phyloP scores from a whole-genome alignment of 495 filamentous ascomycete genomes.

The Podospora didyma region DNA sequence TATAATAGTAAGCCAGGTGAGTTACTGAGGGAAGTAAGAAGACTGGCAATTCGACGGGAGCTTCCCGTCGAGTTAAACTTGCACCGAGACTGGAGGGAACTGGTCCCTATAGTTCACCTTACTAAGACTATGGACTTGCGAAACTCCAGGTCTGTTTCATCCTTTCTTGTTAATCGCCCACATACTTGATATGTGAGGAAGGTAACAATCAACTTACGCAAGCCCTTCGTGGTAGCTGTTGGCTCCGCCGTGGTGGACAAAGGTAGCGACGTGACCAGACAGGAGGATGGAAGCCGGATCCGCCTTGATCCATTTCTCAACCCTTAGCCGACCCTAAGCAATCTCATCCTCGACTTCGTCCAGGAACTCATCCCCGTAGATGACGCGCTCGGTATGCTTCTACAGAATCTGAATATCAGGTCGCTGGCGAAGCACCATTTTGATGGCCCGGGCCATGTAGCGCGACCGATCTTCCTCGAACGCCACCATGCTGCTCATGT shows the following conservation, averaged over 20 bases:
- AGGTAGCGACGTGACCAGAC: neutral
- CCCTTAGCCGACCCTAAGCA: neutral
- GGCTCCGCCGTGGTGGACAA: neutral
- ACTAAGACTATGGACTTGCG: too few species aligned
- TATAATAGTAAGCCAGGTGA: neutral
- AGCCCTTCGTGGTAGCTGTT: neutral
- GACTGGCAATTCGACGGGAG: neutral
- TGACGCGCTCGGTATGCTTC: neutral
- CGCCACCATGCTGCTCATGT: neutral
- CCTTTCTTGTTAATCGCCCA: too few species aligned
- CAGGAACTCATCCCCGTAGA: neutral
- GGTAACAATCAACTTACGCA: too few species aligned
- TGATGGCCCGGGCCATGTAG: neutral
- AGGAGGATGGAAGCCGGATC: neutral
- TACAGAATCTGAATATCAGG: neutral
- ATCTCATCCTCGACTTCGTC: too few species aligned
- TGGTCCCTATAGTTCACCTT: neutral
- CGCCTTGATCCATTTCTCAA: neutral
- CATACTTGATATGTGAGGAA: too few species aligned
- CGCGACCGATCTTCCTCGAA: neutral
- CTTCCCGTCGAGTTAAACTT: neutral
- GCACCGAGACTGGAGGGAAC: neutral
- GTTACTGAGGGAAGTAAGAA: neutral
- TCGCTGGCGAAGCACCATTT: neutral
- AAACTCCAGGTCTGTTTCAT: too few species aligned